phyloP scores from a whole-genome alignment of 768 basidiomycete genomes.

The Polyporus arcularius region DNA sequence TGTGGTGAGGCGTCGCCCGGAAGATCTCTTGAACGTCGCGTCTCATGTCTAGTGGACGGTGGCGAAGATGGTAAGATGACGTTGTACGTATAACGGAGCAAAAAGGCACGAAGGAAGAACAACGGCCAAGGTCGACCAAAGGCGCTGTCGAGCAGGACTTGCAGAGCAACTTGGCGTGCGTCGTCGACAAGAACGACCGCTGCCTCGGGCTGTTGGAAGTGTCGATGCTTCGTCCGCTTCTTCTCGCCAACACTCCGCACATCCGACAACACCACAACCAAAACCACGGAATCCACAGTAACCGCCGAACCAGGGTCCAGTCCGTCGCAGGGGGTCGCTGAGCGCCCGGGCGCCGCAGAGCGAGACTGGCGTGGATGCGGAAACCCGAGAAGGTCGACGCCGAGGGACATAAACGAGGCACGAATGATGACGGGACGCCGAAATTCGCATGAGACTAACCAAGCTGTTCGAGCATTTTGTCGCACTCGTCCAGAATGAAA shows the following conservation, averaged over 20 bases:
- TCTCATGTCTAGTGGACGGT: conserved; percentile 95
- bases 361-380: conserved; percentile 31
- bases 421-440: conserved; percentile 50
- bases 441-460: conserved; percentile 94
- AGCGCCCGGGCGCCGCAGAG: conserved; percentile 39
- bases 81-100: conserved; percentile 19
- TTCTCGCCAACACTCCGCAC: conserved; percentile 17
- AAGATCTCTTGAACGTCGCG: conserved; percentile 99
- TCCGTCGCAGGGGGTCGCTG: conserved; percentile 25
- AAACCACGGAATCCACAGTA: conserved; percentile 15
- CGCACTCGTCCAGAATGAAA: conserved; percentile 99
- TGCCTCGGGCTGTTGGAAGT: conserved; percentile 13
- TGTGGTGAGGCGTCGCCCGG: conserved; percentile 97
- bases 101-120: conserved; percentile 22
- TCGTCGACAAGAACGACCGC: conserved; percentile 10
- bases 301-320: conserved; percentile 24
- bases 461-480: conserved; percentile 99
- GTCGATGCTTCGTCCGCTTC: conserved; percentile 20
- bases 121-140: conserved; percentile 15
- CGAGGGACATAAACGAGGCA: conserved; percentile 49
- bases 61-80: conserved; percentile 45
- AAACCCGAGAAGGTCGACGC: conserved; percentile 26
- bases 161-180: conserved; percentile 14
- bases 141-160: conserved; percentile 5
- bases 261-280: conserved; percentile 15